Evolutionary conservation across 169 alveolate genomes (phyloP), one percentile per base, ranked within the genome.

Genomic region (Plasmodium gaboni): DNA sequence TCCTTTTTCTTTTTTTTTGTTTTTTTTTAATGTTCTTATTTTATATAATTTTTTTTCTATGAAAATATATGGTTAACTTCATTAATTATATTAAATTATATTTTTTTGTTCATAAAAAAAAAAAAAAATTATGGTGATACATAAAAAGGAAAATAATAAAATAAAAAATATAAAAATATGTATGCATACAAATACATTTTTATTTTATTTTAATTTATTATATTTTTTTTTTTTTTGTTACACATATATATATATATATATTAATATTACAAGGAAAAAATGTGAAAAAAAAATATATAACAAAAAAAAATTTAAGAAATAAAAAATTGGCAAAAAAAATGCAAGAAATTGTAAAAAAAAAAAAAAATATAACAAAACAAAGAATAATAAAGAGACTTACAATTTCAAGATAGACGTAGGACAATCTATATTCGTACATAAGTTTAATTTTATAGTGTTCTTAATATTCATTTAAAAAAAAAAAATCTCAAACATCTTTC

Each of bases 251-350:
- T 15, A 13, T 57, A 57, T 13, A 12, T 13, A 15, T 15, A 13
- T 59, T n/a, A 8, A 59, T 26, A 59, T n/a, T 59, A 19, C 22
- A 15, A 19, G 22, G 68, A 17, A 17, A 15, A 59, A 59, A 59
- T 59, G 68, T 59, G 15, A 15, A 15, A 19, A 59, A 59, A 59
- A 59, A 17, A 60, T n/a, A 65, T 32, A 65, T 32, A 65, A 44
- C 3, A 28, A 17, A 17, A 69, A 59, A 69, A 69, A 46, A 69
- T 9, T 69, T 15, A 48, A 46, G 22, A 10, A 26, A 64, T 28
- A 13, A 69, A 69, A 69, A 44, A 48, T 69, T 44, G 26, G 12
- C 44, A 32, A 32, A 32, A 32, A 2, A 2, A 32, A 32, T 32
- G 38, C 8, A 32, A 32, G 44, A 2, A 32, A 32, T 32, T 32